Evolutionary conservation across 805 yeast species (phyloP).

Genomic region (Yarrowia sp.): DNA sequence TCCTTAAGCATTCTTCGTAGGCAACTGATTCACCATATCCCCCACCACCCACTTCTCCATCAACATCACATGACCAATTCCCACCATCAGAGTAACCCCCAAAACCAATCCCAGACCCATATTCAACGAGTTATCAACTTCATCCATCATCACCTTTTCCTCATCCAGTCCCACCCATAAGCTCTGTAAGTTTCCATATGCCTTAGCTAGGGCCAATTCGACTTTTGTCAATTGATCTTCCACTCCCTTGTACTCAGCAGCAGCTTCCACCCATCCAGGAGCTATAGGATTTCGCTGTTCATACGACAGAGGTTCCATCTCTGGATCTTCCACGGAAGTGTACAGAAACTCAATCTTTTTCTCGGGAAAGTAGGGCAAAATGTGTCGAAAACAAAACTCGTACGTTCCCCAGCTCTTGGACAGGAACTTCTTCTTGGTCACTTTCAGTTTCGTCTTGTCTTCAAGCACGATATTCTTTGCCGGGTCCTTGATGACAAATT

Average conservation of each 20-base stretch:
- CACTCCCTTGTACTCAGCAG: not conserved
- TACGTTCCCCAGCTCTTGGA: slow-evolving; percentile 7
- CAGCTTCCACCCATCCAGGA: not conserved
- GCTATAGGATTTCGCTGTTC: not conserved
- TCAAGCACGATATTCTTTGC: not conserved
- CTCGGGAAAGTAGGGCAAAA: not conserved
- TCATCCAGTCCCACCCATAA: slow-evolving; percentile 1
- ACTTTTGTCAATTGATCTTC: not conserved
- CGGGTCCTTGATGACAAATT: not conserved
- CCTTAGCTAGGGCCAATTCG: not conserved
- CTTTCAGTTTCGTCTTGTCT: not conserved
- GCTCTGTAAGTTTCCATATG: not conserved
- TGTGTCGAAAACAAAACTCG: slow-evolving; percentile 14
- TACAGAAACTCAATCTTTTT: slow-evolving; percentile 14
- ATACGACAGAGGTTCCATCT: slow-evolving; percentile 10
- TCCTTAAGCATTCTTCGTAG: no score
- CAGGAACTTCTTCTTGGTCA: not conserved
- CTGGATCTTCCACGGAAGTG: not conserved
- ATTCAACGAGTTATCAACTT: not conserved
- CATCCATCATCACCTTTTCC: not conserved
- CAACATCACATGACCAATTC: not conserved
- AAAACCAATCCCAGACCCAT: no score
- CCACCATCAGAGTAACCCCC: not conserved
- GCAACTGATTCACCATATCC: not conserved
- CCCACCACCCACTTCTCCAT: not conserved